These are phyloP conservation scores for Nothomitra cinnamomea DNA, from an alignment of 2,329 filamentous ascomycete species.

Conservation along the genomic window DNA sequence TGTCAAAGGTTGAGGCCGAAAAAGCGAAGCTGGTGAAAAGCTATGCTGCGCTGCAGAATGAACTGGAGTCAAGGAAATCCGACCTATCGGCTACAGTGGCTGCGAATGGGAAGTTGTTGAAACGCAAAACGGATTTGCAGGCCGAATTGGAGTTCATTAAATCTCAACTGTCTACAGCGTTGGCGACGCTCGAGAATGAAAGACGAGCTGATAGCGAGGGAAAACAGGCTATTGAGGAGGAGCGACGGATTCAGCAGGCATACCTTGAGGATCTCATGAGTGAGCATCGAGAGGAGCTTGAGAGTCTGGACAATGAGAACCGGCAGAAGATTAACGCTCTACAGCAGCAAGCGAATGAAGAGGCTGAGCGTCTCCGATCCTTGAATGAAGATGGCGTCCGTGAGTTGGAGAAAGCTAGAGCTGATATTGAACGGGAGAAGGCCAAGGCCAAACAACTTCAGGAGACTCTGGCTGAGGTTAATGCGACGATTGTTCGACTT, in stretches of 20 bases:
- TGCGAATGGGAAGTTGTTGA: constrained; percentile 9
- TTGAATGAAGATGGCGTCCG: constrained; percentile 1
- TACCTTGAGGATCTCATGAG: constrained; percentile 40
- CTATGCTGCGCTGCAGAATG: constrained; percentile 6
- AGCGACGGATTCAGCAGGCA: constrained; percentile 19
- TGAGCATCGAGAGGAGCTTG: constrained; percentile 50
- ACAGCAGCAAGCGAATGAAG: constrained; percentile 30
- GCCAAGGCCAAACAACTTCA: constrained; percentile 40
- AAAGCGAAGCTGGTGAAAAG: constrained; percentile 28
- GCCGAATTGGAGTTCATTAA: constrained; percentile 49
- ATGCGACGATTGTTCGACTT: constrained; percentile 45
- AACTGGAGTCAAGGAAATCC: background rate
- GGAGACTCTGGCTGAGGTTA: constrained; percentile 40
- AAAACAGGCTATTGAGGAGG: constrained; percentile 37
- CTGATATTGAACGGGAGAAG: constrained; percentile 38
- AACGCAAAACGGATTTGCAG: constrained; percentile 26
- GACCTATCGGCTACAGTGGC: background rate
- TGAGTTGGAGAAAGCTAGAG: constrained; percentile 31
- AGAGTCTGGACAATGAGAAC: constrained; percentile 46
- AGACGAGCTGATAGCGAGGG: constrained; percentile 33
- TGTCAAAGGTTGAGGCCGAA: constrained; percentile 25
- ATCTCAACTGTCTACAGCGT: constrained; percentile 32
- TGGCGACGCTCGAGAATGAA: constrained; percentile 32
- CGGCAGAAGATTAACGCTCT: constrained; percentile 42
- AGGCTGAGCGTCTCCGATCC: constrained; percentile 29